Base-by-base conservation (phyloP, 345 rosid genomes). In the Brassica nigra region DNA sequence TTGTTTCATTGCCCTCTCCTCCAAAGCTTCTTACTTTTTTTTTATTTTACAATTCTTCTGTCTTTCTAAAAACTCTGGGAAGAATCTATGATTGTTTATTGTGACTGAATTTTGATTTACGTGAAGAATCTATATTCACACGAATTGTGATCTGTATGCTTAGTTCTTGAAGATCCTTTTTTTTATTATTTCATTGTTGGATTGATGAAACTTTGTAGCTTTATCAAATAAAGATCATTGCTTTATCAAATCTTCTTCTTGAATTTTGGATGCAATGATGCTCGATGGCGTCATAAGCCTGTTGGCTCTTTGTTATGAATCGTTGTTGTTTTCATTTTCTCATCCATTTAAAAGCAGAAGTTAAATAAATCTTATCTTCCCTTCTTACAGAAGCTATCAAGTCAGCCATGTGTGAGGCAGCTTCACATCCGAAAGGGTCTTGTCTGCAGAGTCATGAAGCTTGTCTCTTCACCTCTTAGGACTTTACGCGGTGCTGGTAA, bases 401-500 rank as follows among this genome's bases (percentile, higher is more conserved):
- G 88, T 57, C 81, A 71, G 85, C 71, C 87, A 29, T 85, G 97
- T 73, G 84, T 83, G 77, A 90, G 95, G 75, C 97, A 93, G 80
- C 87, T 95, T 80, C 87, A 90, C 86, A 58, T 95, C 65, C 84
- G 98, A 84, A 93, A 91, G 81, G 92, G 98, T 80, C 78, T 95
- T 36, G 77, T 90, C 44, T 87, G 86, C 80, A 91, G 94, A 66
- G 81, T 92, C 30, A 85, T 91, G 87, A 87, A 85, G 70, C 39
- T 90, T 37, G 37, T 88, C 62, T 91, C 94, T 59, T 74, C 82
- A 6, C 97, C 99, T 61, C 87, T 91, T 72, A 88, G 91, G 80
- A 91, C 97, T 63, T 55, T 94, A 86, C 91, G 92, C 67, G 90
- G 92, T 65, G 98, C 98, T 52, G 83, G 97, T 83, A 86, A 91